Conservation (phyloP, 2,329 filamentous ascomycete genomes). For the Colletotrichum orchidophilum region DNA sequence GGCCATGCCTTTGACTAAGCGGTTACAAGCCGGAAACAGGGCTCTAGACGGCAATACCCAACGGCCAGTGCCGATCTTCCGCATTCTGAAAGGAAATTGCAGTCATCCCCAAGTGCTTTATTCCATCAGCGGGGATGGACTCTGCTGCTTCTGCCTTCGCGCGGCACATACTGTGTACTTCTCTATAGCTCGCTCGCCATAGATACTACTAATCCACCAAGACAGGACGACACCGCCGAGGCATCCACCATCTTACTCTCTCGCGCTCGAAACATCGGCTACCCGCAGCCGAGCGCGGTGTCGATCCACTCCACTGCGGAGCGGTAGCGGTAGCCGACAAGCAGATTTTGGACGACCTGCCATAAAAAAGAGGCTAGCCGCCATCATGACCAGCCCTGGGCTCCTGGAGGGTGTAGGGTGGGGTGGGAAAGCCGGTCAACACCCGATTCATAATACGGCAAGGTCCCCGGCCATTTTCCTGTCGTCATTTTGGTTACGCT, state of each 20-base stretch:
- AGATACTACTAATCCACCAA: not conserved
- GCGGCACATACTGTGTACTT: not conserved
- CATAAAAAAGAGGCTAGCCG: conserved; percentile 11
- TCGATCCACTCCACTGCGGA: conserved; percentile 32
- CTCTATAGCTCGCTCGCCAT: not conserved
- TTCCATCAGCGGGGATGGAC: too few species aligned
- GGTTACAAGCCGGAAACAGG: conserved; percentile 18
- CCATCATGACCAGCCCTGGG: conserved; percentile 26
- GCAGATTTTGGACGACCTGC: not conserved
- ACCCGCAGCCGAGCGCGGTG: conserved; percentile 28
- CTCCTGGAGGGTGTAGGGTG: not conserved
- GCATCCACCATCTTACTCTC: not conserved
- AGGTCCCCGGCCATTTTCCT: conserved; percentile 16
- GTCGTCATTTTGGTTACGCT: conserved; percentile 17
- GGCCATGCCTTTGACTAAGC: conserved; percentile 1
- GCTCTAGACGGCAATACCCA: not conserved
- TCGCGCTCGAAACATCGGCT: conserved; percentile 26
- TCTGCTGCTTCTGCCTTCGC: not conserved
- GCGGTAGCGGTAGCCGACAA: conserved; percentile 19
- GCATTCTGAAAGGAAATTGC: not conserved
- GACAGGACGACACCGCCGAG: conserved; percentile 13
- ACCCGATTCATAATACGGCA: conserved; percentile 24
- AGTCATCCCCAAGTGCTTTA: conserved; percentile 16
- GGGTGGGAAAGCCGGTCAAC: conserved; percentile 14
- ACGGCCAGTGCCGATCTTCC: conserved; percentile 17